Base-by-base conservation (phyloP, 129 eudicot species). In the Saussurea involucrata region DNA sequence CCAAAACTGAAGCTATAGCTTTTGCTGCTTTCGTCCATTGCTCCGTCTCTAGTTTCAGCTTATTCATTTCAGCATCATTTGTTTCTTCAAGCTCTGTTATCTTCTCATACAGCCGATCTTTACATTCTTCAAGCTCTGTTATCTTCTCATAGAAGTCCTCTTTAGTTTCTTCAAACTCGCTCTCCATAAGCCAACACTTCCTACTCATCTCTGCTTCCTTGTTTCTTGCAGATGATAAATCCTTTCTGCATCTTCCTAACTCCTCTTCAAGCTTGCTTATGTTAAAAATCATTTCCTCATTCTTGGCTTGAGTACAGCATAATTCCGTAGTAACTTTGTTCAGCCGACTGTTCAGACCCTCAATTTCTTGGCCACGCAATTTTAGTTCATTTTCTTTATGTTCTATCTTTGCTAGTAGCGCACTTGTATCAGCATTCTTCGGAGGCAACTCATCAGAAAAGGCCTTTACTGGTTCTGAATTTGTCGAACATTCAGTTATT, bases 21-120 rank as follows among this genome's bases (percentile, higher is more conserved):
- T 91, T 96, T 7, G 98, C 93, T 25, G 96, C 92, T 84, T 91
- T 94, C 69, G 90, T 87, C 98, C 97, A 94, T 53, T 91, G 96
- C 71, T 87, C 96, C 24, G 86, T 84, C 31, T 89, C 93, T 55
- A 81, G 81, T 53, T 76, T 86, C 42, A 87, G 77, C 74, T 66
- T 86, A 76, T 66, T 86, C 87, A 89, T 89, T 82, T 91, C 98
- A 24, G 27, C 22, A 72, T 83, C 87, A n/a, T 53, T 53, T 17
- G 22, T 53, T 22, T 71, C 86, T 69, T 91, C 92, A 34, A 80
- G 71, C 13, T 66, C 89, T 58, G 73, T 73, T 37, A 93, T 69
- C 82, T 85, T 87, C 81, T 87, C 86, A 29, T 28, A 73, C 66
- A 84, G 31, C 72, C 73, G 40, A 42, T 2, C 66, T 72, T 85